A percentile compares a stretch with the other conserved stretches of the same genome.
Conservation (phyloP, 1,139 yeast species). For the Scheffersomyces illinoinensis region DNA sequence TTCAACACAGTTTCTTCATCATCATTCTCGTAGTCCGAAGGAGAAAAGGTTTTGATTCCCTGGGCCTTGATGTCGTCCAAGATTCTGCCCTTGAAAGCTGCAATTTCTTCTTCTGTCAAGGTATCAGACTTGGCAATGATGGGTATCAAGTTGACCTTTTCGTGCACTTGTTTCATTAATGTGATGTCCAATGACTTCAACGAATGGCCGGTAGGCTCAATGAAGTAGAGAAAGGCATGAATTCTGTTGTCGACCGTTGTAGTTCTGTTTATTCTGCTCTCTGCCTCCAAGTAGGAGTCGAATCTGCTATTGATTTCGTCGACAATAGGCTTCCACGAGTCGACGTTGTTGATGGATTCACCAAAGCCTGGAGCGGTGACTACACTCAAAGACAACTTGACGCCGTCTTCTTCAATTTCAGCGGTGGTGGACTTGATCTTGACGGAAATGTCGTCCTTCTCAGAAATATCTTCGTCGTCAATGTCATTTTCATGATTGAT, state of each 20-base stretch:
- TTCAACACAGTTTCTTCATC: constrained; percentile 78
- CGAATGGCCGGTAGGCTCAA: constrained; percentile 97
- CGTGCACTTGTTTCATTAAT: constrained; percentile 86
- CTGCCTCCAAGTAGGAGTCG: constrained; percentile 86
- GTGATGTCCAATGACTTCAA: constrained; percentile 86
- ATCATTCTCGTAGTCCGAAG: constrained; percentile 78
- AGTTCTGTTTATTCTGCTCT: constrained; percentile 83
- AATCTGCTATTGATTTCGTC: constrained; percentile 86
- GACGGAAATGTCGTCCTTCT: constrained; percentile 33
- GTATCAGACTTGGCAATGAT: constrained; percentile 95
- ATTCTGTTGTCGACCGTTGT: constrained; percentile 72
- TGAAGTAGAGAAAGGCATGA: constrained; percentile 85
- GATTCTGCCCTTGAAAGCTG: constrained; percentile 71
- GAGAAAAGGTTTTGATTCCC: constrained; percentile 76
- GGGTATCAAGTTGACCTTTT: constrained; percentile 91
- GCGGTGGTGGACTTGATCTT: constrained; percentile 67
- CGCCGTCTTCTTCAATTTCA: constrained; percentile 91
- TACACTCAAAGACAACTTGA: constrained; percentile 78
- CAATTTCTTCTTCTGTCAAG: constrained; percentile 82
- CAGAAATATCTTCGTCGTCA: constrained; percentile 17
- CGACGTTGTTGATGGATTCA: constrained; percentile 82
- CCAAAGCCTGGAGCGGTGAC: constrained; percentile 96
- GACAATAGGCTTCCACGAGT: constrained; percentile 91
- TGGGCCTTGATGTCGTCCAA: constrained; percentile 75
- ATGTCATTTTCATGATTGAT: constrained; percentile 29